These are phyloP conservation scores for Backusella mclennaniae DNA, from an alignment of 192 early-diverging fungal species.

Conservation along the genomic window DNA sequence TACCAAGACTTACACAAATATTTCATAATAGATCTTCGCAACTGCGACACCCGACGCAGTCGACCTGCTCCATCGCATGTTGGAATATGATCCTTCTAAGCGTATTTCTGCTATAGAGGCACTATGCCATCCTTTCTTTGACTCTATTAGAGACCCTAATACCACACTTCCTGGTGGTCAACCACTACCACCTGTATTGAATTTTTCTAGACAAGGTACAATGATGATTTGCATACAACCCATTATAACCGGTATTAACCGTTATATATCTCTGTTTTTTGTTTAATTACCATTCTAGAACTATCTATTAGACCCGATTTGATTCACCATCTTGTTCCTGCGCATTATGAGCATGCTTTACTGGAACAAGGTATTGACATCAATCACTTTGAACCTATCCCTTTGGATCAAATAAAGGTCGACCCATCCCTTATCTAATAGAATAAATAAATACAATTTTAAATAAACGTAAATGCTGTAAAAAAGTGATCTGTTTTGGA, in stretches of 20 bases:
- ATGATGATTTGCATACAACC: not conserved
- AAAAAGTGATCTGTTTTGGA: not conserved
- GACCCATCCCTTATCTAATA: conserved; percentile 12
- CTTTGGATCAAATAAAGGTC: conserved; percentile 40
- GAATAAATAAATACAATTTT: not conserved
- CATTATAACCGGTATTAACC: not conserved
- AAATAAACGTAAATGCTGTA: not conserved
- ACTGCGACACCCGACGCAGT: conserved; percentile 73
- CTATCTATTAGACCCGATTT: conserved; percentile 85
- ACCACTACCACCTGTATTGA: conserved; percentile 85
- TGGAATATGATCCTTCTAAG: conserved; percentile 87
- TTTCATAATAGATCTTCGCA: conserved; percentile 64
- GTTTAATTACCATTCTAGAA: conserved; percentile 50
- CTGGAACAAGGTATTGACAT: conserved; percentile 62
- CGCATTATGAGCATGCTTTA: conserved; percentile 66
- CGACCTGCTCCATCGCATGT: conserved; percentile 76
- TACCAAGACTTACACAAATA: conserved; percentile 6
- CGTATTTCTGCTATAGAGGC: conserved; percentile 91
- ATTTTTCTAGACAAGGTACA: conserved; percentile 76
- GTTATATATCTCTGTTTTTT: not conserved
- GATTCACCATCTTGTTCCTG: conserved; percentile 75
- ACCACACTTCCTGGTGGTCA: conserved; percentile 79
- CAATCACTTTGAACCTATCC: conserved; percentile 71
- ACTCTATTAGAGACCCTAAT: conserved; percentile 87
- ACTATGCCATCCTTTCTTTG: conserved; percentile 93